These are phyloP conservation scores for Triticum urartu DNA, from an alignment of 176 grass and related monocot species.

Conservation along the genomic window DNA sequence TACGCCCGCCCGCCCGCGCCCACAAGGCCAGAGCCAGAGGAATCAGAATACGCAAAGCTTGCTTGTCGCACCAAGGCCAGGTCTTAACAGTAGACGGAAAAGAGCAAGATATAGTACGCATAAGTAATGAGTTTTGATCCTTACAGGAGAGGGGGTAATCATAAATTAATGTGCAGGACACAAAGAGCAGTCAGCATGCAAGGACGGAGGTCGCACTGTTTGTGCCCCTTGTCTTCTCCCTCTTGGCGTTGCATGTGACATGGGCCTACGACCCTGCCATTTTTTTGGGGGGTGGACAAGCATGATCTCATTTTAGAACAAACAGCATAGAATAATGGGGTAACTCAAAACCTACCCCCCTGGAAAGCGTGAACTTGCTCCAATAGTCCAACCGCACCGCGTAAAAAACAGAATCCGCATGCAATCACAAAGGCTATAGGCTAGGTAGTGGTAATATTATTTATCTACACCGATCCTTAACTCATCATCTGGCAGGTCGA, in stretches of 20 bases:
- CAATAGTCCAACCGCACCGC: constrained; percentile 27
- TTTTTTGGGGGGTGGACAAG: neutral
- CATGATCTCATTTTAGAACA: constrained; percentile 40
- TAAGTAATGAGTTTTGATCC: constrained; percentile 10
- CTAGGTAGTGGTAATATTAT: neutral
- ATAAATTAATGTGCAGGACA: neutral
- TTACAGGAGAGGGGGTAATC: neutral
- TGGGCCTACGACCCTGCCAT: constrained; percentile 27
- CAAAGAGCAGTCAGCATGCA: constrained; percentile 14
- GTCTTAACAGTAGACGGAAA: neutral
- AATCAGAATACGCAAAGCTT: neutral
- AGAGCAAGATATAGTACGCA: neutral
- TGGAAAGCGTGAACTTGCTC: constrained; percentile 40
- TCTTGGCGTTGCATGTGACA: constrained; percentile 27
- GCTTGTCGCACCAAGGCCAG: neutral
- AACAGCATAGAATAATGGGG: constrained; percentile 8
- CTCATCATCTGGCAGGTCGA: constrained; percentile 39
- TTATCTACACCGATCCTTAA: constrained; percentile 24
- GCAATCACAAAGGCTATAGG: neutral
- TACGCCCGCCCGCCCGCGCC: constrained; percentile 11
- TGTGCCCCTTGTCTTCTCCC: constrained; percentile 26
- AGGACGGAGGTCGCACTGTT: constrained; percentile 1
- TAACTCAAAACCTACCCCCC: constrained; percentile 18
- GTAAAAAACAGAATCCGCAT: constrained; percentile 46
- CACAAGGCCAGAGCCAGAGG: constrained; percentile 17